Evolutionary conservation across 306 rosid species (phyloP).

Genomic region (Hippophae rhamnoides): DNA sequence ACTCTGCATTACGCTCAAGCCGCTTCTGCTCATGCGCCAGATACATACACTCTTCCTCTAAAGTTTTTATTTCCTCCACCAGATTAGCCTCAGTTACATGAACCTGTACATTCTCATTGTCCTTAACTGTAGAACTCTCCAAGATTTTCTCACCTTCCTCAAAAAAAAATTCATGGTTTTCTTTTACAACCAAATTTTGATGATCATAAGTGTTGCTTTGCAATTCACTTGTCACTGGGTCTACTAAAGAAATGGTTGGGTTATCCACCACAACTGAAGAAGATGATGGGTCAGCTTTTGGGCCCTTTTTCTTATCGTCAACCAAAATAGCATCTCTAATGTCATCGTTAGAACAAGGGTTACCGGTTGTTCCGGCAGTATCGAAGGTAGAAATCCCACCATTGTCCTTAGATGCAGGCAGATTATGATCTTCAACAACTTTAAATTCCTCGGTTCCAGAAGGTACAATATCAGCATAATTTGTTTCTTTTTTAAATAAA

Average conservation of each 20-base stretch:
- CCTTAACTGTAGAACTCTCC: slow-evolving; percentile 21
- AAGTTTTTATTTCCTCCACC: slow-evolving; percentile 62
- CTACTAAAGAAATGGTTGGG: slow-evolving; percentile 19
- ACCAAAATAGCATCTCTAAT: slow-evolving; percentile 13
- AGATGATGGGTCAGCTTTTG: slow-evolving; percentile 26
- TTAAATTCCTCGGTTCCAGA: slow-evolving; percentile 24
- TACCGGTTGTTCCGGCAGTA: slow-evolving; percentile 10
- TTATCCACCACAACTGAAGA: slow-evolving; percentile 26
- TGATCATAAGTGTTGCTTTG: slow-evolving; percentile 16
- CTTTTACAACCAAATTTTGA: slow-evolving; percentile 26
- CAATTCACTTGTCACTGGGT: slow-evolving; percentile 22
- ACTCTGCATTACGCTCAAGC: slow-evolving; percentile 87
- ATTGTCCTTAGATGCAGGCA: slow-evolving; percentile 25
- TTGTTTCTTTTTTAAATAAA: slow-evolving; percentile 16
- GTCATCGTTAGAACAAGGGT: slow-evolving; percentile 8
- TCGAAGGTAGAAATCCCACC: slow-evolving; percentile 15
- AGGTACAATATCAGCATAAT: slow-evolving; percentile 4
- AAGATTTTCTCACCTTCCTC: slow-evolving; percentile 23
- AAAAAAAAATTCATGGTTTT: slow-evolving; percentile 13
- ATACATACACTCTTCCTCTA: slow-evolving; percentile 52
- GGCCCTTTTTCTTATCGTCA: slow-evolving; percentile 26
- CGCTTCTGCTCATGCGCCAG: slow-evolving; percentile 67
- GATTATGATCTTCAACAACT: slow-evolving; percentile 25
- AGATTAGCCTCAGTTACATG: slow-evolving; percentile 31
- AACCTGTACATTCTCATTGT: slow-evolving; percentile 23